phyloP scores from a whole-genome alignment of 139 green algal genomes.

The Trebouxia sp. region DNA sequence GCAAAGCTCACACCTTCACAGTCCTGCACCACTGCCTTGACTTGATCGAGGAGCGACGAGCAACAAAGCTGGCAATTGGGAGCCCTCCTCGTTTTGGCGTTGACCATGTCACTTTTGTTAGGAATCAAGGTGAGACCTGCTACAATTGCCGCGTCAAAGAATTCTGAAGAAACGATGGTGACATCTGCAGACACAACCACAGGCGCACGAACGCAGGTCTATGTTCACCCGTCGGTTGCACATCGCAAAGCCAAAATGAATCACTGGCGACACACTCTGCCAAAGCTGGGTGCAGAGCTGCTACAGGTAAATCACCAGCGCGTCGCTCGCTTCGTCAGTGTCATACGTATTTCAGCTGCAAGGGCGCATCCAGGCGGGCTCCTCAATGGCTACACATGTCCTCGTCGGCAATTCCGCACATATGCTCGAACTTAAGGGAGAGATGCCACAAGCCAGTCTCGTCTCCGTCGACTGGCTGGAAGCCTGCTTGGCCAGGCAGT shows the following conservation, averaged over 20 bases:
- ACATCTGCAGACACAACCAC: too few relatives aligned
- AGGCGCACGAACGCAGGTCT: not conserved
- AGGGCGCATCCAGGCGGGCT: not conserved
- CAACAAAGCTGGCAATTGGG: too few relatives aligned
- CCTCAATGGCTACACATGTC: not conserved
- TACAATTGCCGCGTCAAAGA: too few relatives aligned
- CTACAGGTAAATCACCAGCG: too few relatives aligned
- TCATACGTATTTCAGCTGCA: not conserved
- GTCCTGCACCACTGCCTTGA: too few relatives aligned
- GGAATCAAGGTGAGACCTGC: too few relatives aligned
- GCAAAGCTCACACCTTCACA: too few relatives aligned
- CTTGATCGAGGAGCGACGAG: too few relatives aligned
- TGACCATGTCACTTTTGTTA: too few relatives aligned
- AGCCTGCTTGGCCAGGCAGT: not conserved
- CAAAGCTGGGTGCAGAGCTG: not conserved
- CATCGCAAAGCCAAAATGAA: not conserved
- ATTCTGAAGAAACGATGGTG: too few relatives aligned
- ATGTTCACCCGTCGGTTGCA: not conserved
- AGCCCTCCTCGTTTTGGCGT: too few relatives aligned
- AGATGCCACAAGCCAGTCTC: not conserved
- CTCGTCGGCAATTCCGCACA: not conserved
- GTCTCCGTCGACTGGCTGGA: not conserved
- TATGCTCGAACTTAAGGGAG: not conserved
- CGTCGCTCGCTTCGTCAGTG: too few relatives aligned
- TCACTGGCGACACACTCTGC: not conserved